These are phyloP conservation scores for Hypoxylon sp. DNA, from an alignment of 2,329 filamentous ascomycete species.

Conservation along the genomic window DNA sequence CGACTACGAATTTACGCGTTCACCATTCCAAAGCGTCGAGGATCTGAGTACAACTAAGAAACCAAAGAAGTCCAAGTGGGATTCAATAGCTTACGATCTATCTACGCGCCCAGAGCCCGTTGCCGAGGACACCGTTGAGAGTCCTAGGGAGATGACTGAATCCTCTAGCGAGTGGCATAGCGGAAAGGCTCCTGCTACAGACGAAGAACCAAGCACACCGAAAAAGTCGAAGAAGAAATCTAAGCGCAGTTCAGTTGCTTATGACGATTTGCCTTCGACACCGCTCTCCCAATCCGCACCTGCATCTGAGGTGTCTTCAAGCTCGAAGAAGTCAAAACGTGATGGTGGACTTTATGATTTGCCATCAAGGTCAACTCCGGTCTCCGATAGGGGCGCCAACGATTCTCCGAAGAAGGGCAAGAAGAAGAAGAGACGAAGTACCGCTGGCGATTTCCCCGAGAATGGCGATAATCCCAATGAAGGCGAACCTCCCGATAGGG, in stretches of 20 bases:
- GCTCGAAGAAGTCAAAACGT: slow-evolving; percentile 54
- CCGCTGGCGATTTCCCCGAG: slow-evolving; percentile 54
- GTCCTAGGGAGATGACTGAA: slow-evolving; percentile 59
- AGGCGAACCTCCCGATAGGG: slow-evolving; percentile 59
- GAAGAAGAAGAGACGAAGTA: slow-evolving; percentile 58
- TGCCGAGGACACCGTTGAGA: slow-evolving; percentile 58
- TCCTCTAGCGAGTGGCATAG: slow-evolving; percentile 52
- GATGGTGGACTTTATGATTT: slow-evolving; percentile 41
- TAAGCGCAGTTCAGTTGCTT: slow-evolving; percentile 48
- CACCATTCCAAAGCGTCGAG: slow-evolving; percentile 47
- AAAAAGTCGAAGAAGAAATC: slow-evolving; percentile 57
- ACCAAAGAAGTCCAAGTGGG: slow-evolving; percentile 54
- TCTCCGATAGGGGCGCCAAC: slow-evolving; percentile 41
- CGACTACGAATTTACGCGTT: slow-evolving; percentile 46
- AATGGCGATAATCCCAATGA: slow-evolving; percentile 56
- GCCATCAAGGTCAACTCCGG: slow-evolving; percentile 39
- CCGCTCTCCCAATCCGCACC: slow-evolving; percentile 54
- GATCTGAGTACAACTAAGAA: slow-evolving; percentile 53
- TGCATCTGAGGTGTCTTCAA: slow-evolving; percentile 58
- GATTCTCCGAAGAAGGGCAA: slow-evolving; percentile 54
- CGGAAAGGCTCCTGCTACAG: slow-evolving; percentile 45
- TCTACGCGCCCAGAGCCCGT: slow-evolving; percentile 47
- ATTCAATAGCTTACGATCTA: slow-evolving; percentile 52
- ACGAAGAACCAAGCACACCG: slow-evolving; percentile 57
- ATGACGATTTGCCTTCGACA: slow-evolving; percentile 48